These are phyloP conservation scores for Raphanus raphanistrum DNA, from an alignment of 345 rosid genomes.

Conservation along the genomic window DNA sequence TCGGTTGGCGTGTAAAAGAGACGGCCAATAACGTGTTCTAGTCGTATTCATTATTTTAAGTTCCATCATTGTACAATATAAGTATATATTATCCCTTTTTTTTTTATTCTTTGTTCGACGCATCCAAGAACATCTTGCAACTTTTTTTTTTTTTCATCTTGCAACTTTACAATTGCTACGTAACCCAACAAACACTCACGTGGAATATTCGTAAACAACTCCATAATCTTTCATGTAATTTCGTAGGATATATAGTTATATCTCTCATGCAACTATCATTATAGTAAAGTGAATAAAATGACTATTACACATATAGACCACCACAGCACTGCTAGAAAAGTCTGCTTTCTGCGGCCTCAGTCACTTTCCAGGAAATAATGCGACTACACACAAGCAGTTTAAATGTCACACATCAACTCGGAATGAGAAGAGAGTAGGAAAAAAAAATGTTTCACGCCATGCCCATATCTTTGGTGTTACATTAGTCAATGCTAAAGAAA, in stretches of 20 bases:
- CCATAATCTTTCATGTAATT: neutral
- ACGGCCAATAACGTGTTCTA: neutral
- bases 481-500: too few species aligned
- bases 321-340: neutral
- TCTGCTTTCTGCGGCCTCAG: neutral
- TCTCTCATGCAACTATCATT: neutral
- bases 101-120: neutral
- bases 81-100: too few species aligned
- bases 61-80: neutral
- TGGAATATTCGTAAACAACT: neutral
- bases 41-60: neutral
- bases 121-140: neutral
- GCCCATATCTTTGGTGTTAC: too few species aligned
- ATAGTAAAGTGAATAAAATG: neutral
- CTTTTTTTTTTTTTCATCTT: neutral
- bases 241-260: neutral
- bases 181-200: neutral
- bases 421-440: neutral
- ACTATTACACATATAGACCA: neutral
- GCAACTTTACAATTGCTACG: neutral
- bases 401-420: slow-evolving; percentile 13
- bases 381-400: neutral
- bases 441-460: too few species aligned
- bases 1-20: neutral
- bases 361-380: neutral